Evolutionary conservation across 495 filamentous ascomycete species (phyloP).

Genomic region (Daldinia childiae): DNA sequence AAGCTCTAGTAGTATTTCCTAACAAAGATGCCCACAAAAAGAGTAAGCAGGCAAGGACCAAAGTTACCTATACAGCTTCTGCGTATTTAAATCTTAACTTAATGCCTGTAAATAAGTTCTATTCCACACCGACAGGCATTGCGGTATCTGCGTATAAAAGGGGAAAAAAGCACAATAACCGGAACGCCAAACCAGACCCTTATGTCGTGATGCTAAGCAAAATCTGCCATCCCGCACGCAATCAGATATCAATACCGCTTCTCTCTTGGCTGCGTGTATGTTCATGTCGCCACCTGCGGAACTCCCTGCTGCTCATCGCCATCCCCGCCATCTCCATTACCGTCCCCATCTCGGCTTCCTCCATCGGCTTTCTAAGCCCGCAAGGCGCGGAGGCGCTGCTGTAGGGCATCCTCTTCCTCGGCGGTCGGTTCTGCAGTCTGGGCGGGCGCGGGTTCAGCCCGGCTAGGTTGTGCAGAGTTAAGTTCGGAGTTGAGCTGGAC

Average conservation of each 20-base stretch:
- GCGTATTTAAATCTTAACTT: background rate
- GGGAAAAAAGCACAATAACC: background rate
- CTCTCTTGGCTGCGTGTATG: background rate
- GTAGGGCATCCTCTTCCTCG: conserved; percentile 70
- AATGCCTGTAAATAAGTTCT: background rate
- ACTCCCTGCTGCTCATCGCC: background rate
- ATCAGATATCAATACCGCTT: background rate
- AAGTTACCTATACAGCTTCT: background rate
- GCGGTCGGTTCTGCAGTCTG: conserved; percentile 63
- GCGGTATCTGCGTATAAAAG: conserved; percentile 4
- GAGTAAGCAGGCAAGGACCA: background rate
- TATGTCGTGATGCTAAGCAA: conserved; percentile 35
- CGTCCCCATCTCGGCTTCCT: background rate
- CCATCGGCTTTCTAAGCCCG: conserved; percentile 49
- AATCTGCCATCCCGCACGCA: conserved; percentile 5
- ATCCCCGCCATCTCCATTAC: background rate
- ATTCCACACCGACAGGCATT: background rate
- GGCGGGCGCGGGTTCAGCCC: conserved; percentile 58
- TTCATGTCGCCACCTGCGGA: conserved; percentile 3
- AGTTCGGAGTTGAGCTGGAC: conserved; percentile 77
- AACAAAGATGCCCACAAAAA: background rate
- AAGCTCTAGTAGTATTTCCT: background rate
- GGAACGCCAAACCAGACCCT: conserved; percentile 32
- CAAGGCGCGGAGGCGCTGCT: conserved; percentile 65
- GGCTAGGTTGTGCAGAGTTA: conserved; percentile 65